Evolutionary conservation across 2,329 filamentous ascomycete genomes (phyloP).

Genomic region (Penicillium glabrum): DNA sequence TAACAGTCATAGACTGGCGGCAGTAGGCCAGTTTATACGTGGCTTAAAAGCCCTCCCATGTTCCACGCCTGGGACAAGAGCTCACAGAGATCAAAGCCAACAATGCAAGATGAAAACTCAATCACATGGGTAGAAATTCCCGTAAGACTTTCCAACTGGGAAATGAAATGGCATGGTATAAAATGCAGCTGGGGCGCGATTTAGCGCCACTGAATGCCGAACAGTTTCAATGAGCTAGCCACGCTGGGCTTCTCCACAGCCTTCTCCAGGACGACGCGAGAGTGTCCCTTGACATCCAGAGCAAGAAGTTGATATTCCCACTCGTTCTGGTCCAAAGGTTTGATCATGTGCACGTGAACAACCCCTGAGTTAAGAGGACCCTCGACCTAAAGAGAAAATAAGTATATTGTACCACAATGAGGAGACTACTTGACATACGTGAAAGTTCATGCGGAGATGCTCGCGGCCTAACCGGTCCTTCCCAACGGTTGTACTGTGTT

Average conservation of each 20-base stretch:
- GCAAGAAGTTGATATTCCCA: constrained; percentile 79
- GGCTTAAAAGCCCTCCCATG: background rate
- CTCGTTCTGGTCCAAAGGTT: constrained; percentile 61
- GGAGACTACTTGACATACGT: constrained; percentile 52
- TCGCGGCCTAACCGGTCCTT: constrained; percentile 74
- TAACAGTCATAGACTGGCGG: background rate
- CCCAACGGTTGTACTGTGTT: constrained; percentile 60
- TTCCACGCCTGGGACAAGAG: background rate
- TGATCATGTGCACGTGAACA: constrained; percentile 76
- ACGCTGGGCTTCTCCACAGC: constrained; percentile 41
- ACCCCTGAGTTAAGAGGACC: constrained; percentile 72
- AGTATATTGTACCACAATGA: background rate
- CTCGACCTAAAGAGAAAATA: constrained; percentile 59
- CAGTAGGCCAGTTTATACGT: background rate
- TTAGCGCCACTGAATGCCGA: constrained; percentile 49
- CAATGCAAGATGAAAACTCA: background rate
- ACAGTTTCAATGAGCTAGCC: constrained; percentile 49
- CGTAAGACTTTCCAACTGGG: background rate
- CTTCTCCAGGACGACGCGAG: constrained; percentile 48
- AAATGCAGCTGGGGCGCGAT: background rate
- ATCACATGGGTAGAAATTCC: background rate
- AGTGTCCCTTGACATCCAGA: constrained; percentile 71
- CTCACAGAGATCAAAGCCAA: background rate
- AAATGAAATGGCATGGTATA: background rate
- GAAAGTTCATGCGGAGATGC: constrained; percentile 82